These are phyloP conservation scores for Talaromyces sp. DNA, from an alignment of 2,329 filamentous ascomycete genomes.

Conservation along the genomic window DNA sequence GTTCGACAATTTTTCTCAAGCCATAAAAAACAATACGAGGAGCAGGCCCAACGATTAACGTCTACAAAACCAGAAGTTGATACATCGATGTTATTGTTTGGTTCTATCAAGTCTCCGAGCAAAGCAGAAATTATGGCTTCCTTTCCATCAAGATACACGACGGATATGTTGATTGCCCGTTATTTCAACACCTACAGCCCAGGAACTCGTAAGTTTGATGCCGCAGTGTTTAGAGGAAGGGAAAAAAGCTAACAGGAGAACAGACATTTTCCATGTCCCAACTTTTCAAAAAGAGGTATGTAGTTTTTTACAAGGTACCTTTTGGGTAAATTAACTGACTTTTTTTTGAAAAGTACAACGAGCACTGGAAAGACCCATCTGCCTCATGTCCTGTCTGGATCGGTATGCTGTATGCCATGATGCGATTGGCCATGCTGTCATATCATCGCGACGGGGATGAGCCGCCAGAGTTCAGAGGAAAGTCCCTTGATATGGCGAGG, in stretches of 20 bases:
- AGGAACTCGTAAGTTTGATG: constrained; percentile 48
- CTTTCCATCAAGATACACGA: constrained; percentile 72
- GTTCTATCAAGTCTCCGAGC: constrained; percentile 61
- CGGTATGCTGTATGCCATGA: constrained; percentile 58
- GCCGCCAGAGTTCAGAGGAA: constrained; percentile 57
- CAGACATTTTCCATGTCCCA: constrained; percentile 70
- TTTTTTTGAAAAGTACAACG: constrained; percentile 52
- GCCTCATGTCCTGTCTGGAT: constrained; percentile 57
- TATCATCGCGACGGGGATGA: constrained; percentile 58
- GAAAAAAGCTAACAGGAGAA: constrained; percentile 6
- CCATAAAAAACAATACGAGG: constrained; percentile 85
- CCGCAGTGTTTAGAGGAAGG: neutral
- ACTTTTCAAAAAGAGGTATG: constrained; percentile 71
- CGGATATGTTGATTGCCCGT: constrained; percentile 78
- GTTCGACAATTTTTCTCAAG: constrained; percentile 84
- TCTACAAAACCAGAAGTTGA: constrained; percentile 55
- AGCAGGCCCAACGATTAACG: constrained; percentile 70
- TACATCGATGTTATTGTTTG: constrained; percentile 74
- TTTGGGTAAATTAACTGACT: neutral
- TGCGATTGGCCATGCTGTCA: constrained; percentile 59
- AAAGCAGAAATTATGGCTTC: constrained; percentile 72
- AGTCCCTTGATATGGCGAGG: constrained; percentile 44
- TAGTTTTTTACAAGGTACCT: neutral
- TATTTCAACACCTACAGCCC: constrained; percentile 83
- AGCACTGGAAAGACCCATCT: constrained; percentile 55